Percentiles rank a stretch among this genome's conserved stretches.
Evolutionary conservation across 768 basidiomycete species (phyloP).

Genomic region (Leucosporidium scottii): DNA sequence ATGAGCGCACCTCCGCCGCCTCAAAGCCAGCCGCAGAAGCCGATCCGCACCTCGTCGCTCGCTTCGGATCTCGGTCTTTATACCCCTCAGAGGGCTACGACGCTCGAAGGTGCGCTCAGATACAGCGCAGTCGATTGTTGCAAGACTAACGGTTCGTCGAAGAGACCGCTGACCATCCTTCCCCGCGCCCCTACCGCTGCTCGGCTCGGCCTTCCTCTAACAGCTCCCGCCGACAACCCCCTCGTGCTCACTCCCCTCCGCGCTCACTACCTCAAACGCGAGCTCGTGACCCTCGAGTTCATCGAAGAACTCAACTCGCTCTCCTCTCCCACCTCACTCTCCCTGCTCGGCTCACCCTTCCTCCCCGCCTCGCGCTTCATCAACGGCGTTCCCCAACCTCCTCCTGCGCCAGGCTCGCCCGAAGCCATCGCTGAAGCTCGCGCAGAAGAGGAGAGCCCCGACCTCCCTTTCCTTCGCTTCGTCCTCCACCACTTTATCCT

Average conservation of each 20-base stretch:
- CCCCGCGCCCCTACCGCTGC: no score
- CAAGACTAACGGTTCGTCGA: no score
- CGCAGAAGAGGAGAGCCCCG: conserved; percentile 38
- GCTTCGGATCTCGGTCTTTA: no score
- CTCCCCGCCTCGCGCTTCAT: conserved; percentile 53
- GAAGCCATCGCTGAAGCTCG: conserved; percentile 14
- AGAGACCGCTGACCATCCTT: no score
- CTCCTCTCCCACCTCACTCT: conserved; percentile 53
- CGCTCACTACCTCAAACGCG: conserved; percentile 97
- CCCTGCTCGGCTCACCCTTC: conserved; percentile 84
- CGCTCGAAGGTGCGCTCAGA: no score
- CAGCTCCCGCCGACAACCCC: conserved; percentile 5
- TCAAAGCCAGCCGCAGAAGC: no score
- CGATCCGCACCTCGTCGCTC: no score
- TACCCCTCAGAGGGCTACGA: no score
- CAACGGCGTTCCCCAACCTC: conserved; percentile 41
- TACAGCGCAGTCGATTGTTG: no score
- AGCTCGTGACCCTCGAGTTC: conserved; percentile 80
- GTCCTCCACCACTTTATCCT: conserved; percentile 87
- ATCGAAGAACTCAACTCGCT: conserved; percentile 66
- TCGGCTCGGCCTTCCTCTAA: no score
- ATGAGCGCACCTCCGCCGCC: no score
- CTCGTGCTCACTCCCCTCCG: conserved; percentile 65
- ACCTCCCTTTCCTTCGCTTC: conserved; percentile 81
- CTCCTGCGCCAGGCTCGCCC: background rate